Evolutionary conservation across 176 grass and related monocot species (phyloP), one percentile per base, ranked within the genome.

Genomic region (Cenchrus fungigraminus): DNA sequence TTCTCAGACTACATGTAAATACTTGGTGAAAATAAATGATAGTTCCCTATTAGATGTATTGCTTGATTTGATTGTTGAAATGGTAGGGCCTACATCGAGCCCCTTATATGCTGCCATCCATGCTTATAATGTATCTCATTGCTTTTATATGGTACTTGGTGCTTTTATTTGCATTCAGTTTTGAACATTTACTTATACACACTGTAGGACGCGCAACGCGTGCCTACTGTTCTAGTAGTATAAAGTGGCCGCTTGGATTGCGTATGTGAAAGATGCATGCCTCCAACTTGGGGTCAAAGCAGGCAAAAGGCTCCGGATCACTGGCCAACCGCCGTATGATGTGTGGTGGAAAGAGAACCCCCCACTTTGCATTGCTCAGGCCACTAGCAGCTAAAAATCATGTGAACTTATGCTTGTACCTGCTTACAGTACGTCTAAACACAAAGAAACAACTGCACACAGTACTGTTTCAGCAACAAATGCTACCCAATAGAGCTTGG

Each of bases 321-420:
- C 69, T 29, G 77, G 20, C 55, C 77, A 85, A 10, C 54, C 63
- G n/a, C 71, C 77, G 47, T 32, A 42, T 60, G 69, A 78, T 52
- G 77, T 46, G 62, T 69, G 69, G 43, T 61, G 69, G 43, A 80
- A 75, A 75, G 51, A 31, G 51, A 81, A 14, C 19, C 53, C 70
- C 76, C 70, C 76, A 61, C 68, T 16, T 5, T 16, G 4, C 17
- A 44, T 32, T 74, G 60, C 51, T 60, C 61, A 65, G 66, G 66
- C 66, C 72, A 77, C 66, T 88, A 65, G 56, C 45, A 32, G 76
- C 16, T 79, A 25, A 89, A 88, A 74, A 79, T 43, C 81, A 59
- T 79, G 81, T 89, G 81, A 79, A 66, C 66, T 64, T 37, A 63
- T 80, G 77, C 78, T 49, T 80, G 9, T n/a, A 12, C 69, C 12